Evolutionary conservation across 2,329 filamentous ascomycete species (phyloP), one percentile per base, ranked within the genome.

Genomic region (Eurotiales sp.): DNA sequence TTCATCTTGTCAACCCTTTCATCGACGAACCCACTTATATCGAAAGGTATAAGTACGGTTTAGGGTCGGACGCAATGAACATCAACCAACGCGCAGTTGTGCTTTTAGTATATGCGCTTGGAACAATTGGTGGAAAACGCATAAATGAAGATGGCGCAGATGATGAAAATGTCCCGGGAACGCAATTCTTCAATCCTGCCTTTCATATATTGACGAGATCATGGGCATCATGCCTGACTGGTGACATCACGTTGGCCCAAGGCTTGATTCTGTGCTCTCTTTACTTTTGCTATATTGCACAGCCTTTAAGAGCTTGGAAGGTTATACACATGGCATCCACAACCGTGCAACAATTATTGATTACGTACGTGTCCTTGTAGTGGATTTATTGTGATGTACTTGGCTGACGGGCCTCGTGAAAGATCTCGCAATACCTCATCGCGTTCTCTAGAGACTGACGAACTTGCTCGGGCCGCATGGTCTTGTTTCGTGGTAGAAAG

Each of bases 291-390:
- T 66, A 64, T 41, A 61, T 68, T 32, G 61, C 62, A 3, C 58
- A 63, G 10, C 64, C 65, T 1, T 50, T 68, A 25, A 63, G 67
- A 23, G 66, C 64, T 42, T 68, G 64, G 66, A 55, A 61, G 23
- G 49, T 68, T 15, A 65, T 67, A 19, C 57, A 66, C 42, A 58
- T 63, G 14, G 66, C 66, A 11, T 62, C 63, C 1, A 62, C 61
- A 19, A 32, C 42, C 8, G 42, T 44, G 42, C 42, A 44, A 15
- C 25, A 44, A 19, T 19, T 44, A 29, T 17, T 44, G 15, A 29
- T 44, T 15, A 29, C 15, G 42, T 44, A 3, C 15, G 25, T 30
- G 8, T 15, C 32, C 7, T 44, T 15, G 8, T 17, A n/a, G 15
- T n/a, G n/a, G 17, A 8, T 30, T 21, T 19, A 8, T 29, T 17